phyloP scores from a whole-genome alignment of 106 monocot species.

The Phalaenopsis aphrodite region DNA sequence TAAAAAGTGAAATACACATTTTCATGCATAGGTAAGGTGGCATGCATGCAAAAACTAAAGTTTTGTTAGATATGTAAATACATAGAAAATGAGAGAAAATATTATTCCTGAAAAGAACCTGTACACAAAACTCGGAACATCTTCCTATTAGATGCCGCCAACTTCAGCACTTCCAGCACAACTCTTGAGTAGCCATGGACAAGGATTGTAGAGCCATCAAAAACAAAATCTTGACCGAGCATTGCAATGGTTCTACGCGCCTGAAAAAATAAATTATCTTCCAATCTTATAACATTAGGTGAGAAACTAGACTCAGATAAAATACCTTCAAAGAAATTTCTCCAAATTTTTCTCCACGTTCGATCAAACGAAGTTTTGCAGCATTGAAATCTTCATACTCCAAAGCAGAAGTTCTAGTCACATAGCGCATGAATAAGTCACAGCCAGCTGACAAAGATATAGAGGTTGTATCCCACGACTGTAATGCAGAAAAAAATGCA shows the following conservation, averaged over 20 bases:
- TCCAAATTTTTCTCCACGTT: conserved; percentile 94
- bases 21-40: too few species aligned
- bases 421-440: conserved; percentile 94
- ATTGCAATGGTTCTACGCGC: conserved; percentile 86
- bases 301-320: neutral
- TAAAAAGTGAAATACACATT: too few species aligned
- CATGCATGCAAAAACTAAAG: too few species aligned
- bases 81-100: neutral
- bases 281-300: neutral
- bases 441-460: conserved; percentile 93
- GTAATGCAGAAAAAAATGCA: conserved; percentile 8
- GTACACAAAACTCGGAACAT: conserved; percentile 88
- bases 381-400: conserved; percentile 95
- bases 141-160: conserved; percentile 74
- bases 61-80: neutral
- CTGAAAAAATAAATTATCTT: conserved; percentile 19
- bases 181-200: conserved; percentile 96
- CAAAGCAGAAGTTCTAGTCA: conserved; percentile 86
- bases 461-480: conserved; percentile 92
- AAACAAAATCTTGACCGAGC: conserved; percentile 92
- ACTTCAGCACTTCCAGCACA: conserved; percentile 82
- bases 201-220: conserved; percentile 86
- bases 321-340: conserved; percentile 84
- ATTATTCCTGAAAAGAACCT: conserved; percentile 32
- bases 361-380: conserved; percentile 78